These are phyloP conservation scores for Cutaneotrichosporon sp. DNA, from an alignment of 1,284 basidiomycete species.

Conservation along the genomic window DNA sequence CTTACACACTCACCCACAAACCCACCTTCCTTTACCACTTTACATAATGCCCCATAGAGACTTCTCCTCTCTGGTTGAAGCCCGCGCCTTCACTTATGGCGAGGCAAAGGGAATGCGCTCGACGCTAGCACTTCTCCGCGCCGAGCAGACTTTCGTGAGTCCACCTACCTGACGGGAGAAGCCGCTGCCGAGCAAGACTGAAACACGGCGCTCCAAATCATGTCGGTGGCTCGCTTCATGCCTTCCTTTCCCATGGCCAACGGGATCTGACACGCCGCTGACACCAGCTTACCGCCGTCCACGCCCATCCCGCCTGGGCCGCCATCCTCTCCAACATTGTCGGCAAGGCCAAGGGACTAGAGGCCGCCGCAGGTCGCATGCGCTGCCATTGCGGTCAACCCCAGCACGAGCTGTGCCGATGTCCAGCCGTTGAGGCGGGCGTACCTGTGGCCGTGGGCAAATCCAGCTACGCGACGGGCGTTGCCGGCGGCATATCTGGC, in stretches of 20 bases:
- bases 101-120: neutral
- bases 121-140: neutral
- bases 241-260: no score
- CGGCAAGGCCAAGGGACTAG: conserved; percentile 2
- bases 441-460: neutral
- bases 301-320: neutral
- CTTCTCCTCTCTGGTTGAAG: neutral
- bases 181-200: neutral
- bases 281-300: neutral
- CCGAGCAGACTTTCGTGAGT: conserved; percentile 1
- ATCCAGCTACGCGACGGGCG: neutral
- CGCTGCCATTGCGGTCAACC: neutral
- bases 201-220: no score
- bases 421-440: neutral
- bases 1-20: neutral
- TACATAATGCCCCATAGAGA: neutral
- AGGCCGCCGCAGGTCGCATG: neutral
- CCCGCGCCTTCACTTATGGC: conserved; percentile 2
- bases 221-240: neutral
- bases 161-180: neutral
- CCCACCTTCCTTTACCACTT: neutral
- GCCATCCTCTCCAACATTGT: neutral
- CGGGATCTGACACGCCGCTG: neutral
- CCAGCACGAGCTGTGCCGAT: conserved; percentile 2
- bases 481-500: neutral